phyloP scores from a whole-genome alignment of 2,329 filamentous ascomycete species.

The Hirsutella thompsonii region DNA sequence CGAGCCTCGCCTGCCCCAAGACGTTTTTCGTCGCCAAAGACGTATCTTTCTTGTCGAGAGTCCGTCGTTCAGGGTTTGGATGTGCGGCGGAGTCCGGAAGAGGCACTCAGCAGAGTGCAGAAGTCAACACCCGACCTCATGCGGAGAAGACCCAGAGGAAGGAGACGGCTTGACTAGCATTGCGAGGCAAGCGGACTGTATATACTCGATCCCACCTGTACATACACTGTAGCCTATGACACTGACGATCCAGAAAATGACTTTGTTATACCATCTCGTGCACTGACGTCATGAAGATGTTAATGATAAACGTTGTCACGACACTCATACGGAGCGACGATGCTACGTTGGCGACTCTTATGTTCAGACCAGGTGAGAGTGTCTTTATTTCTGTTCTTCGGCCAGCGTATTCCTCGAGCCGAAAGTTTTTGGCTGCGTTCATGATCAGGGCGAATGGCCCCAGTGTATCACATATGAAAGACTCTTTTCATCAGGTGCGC shows the following conservation, averaged over 20 bases:
- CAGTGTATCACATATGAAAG: background rate
- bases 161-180: constrained; percentile 27
- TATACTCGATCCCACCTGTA: constrained; percentile 25
- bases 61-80: constrained; percentile 11
- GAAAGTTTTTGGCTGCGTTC: no score
- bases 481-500: background rate
- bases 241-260: background rate
- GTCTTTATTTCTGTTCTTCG: no score
- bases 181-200: constrained; percentile 21
- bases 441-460: background rate
- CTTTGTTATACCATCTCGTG: background rate
- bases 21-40: constrained; percentile 22
- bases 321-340: no score
- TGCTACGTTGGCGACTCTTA: no score
- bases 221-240: constrained; percentile 22
- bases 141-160: constrained; percentile 26
- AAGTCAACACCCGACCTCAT: constrained; percentile 28
- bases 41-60: constrained; percentile 16
- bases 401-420: no score
- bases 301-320: no score
- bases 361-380: no score
- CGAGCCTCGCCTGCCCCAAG: constrained; percentile 17
- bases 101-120: constrained; percentile 32
- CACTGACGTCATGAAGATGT: background rate
- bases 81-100: constrained; percentile 32